Conservation (phyloP, 441 rosid species). For the Populus trichocarpa region DNA sequence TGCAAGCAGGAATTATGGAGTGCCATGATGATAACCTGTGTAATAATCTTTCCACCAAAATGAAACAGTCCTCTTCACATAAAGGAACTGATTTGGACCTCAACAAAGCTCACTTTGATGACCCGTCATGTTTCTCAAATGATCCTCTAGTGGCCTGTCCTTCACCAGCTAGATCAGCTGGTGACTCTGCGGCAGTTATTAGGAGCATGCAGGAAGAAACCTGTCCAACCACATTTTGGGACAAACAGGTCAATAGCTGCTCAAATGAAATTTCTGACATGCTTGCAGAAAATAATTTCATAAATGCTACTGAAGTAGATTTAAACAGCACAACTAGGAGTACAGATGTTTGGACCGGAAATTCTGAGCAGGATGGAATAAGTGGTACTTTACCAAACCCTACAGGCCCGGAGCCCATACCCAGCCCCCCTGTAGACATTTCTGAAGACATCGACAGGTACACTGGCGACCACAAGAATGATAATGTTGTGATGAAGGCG, state of each 20-base stretch:
- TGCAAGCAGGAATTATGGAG: conserved; percentile 32
- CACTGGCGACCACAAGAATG: conserved; percentile 19
- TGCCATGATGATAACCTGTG: conserved; percentile 5
- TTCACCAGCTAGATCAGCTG: conserved; percentile 24
- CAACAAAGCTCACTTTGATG: conserved; percentile 38
- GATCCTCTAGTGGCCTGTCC: conserved; percentile 21
- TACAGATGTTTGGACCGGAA: conserved; percentile 13
- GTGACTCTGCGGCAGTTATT: conserved; percentile 6
- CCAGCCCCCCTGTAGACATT: conserved; percentile 8
- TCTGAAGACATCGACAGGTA: conserved; percentile 19
- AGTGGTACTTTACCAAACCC: conserved; percentile 1
- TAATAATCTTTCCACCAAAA: conserved; percentile 13
- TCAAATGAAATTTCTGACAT: conserved; percentile 13
- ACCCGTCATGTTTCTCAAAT: conserved; percentile 30
- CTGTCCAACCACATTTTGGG: conserved; percentile 8
- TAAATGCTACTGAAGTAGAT: conserved; percentile 20
- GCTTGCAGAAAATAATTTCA: conserved; percentile 12
- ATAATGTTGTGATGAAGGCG: conserved; percentile 14
- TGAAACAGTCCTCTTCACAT: conserved; percentile 15
- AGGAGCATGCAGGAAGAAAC: conserved; percentile 13
- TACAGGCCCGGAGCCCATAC: conserved; percentile 16
- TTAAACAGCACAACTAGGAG: background rate
- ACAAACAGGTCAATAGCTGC: conserved; percentile 13
- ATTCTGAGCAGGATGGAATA: background rate
- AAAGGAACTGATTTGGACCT: conserved; percentile 43